Conservation (phyloP, 2,329 filamentous ascomycete species). For the Diaporthe sp. region DNA sequence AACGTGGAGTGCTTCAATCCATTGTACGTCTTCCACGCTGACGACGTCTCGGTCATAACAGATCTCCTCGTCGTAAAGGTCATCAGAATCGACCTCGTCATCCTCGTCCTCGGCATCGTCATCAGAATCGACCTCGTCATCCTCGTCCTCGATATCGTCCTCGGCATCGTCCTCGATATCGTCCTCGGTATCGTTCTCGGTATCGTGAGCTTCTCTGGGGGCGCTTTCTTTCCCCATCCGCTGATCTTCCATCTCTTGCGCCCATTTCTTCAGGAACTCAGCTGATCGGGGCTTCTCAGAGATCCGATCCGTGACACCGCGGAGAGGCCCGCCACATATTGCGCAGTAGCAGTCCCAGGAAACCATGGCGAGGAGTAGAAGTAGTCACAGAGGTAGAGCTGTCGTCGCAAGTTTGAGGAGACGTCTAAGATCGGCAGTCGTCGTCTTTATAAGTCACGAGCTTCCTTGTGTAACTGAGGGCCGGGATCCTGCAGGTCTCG, state of each 20-base stretch:
- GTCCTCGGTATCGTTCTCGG: not conserved
- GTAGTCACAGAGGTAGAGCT: no score
- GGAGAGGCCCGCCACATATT: conserved; percentile 24
- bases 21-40: not conserved
- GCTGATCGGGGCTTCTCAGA: conserved; percentile 16
- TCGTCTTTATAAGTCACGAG: not conserved
- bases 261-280: not conserved
- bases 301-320: not conserved
- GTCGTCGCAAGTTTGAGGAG: not conserved
- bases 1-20: conserved; percentile 6
- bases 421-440: no score
- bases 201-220: not conserved
- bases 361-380: not conserved
- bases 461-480: not conserved
- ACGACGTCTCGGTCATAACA: conserved; percentile 16
- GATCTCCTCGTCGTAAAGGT: not conserved
- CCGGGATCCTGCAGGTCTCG: no score
- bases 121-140: not conserved
- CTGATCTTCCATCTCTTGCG: not conserved
- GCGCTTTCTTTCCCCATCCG: not conserved
- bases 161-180: not conserved
- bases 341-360: conserved; percentile 9
- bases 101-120: not conserved
- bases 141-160: not conserved
- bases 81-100: not conserved